Base-by-base conservation (phyloP, 1,284 basidiomycete genomes). In the Moesziomyces globuligerus region DNA sequence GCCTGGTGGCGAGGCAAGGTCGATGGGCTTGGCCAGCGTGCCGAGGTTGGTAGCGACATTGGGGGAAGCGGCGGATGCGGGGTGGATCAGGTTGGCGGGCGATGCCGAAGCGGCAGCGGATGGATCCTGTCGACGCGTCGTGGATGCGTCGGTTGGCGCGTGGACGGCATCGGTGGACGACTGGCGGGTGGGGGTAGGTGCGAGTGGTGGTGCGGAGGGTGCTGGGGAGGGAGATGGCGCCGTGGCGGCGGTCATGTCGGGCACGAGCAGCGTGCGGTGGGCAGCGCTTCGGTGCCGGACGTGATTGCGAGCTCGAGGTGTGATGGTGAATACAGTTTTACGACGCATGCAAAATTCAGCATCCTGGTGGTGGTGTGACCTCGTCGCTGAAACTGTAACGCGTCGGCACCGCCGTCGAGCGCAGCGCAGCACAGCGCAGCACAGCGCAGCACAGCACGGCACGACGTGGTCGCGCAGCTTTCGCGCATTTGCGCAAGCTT, bases 301-400 rank as follows among this genome's bases (percentile, higher is more conserved):
- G 28, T 28, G 44, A 46, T 40, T 23, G 32, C 10, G 34, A 43
- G 48, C 44, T 50, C 47, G 48, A 45, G 37, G 50, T 57, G 29
- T 11, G 54, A 53, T 62, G 55, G 59, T 62, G 51, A 57, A 21
- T 62, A 52, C 44, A 58, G 55, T 64, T 59, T 51, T 62, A 39
- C 34, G 37, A 56, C 42, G 11, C 29, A 24, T 26, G 13, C 34
- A 36, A 56, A 60, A 42, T 43, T 58, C 43, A 20, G 41, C 23
- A n/a, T n/a, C n/a, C 56, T 47, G 64, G 46, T 61, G 58, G 58
- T 61, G 65, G 65, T 68, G 65, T 68, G 65, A 68, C 65, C 42
- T 62, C 3, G 58, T 29, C 26, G 46, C 21, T 57, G 65, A 68
- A 68, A 68, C 65, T 68, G 54, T 60, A 67, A 55, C 56, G 64